Conservation (phyloP, 2,329 filamentous ascomycete species). For the Calonectria pseudoreteaudii region DNA sequence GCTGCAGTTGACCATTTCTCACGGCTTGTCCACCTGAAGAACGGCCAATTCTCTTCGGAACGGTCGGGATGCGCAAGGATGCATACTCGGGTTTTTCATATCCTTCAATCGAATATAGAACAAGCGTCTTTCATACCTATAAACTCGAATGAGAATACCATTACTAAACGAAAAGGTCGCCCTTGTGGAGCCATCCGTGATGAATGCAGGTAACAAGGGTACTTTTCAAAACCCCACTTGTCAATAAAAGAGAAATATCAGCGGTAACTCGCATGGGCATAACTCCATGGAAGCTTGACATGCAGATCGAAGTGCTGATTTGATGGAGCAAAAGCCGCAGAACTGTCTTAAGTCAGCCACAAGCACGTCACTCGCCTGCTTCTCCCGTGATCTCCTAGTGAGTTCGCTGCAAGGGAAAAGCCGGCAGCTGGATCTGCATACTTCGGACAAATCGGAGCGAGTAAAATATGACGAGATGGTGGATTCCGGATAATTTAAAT, state of each 20-base stretch:
- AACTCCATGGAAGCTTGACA: neutral
- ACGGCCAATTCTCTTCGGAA: neutral
- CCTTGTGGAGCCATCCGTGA: neutral
- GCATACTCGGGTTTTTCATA: neutral
- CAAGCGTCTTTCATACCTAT: neutral
- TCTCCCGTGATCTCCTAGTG: neutral
- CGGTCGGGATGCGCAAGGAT: neutral
- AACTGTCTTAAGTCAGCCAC: neutral
- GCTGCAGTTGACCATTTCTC: neutral
- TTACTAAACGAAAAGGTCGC: neutral
- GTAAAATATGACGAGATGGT: neutral
- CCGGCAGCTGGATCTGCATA: neutral
- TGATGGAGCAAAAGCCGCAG: neutral
- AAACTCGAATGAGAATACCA: neutral
- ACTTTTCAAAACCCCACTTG: neutral
- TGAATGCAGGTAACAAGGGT: neutral
- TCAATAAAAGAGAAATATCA: neutral
- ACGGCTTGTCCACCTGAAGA: neutral
- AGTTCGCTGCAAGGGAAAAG: neutral
- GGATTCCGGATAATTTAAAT: neutral
- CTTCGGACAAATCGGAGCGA: neutral
- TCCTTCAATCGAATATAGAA: neutral
- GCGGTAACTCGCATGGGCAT: neutral
- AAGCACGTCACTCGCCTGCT: neutral
- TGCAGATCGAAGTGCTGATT: neutral